phyloP scores from a whole-genome alignment of 805 yeast species.

The Torulaspora delbrueckii region DNA sequence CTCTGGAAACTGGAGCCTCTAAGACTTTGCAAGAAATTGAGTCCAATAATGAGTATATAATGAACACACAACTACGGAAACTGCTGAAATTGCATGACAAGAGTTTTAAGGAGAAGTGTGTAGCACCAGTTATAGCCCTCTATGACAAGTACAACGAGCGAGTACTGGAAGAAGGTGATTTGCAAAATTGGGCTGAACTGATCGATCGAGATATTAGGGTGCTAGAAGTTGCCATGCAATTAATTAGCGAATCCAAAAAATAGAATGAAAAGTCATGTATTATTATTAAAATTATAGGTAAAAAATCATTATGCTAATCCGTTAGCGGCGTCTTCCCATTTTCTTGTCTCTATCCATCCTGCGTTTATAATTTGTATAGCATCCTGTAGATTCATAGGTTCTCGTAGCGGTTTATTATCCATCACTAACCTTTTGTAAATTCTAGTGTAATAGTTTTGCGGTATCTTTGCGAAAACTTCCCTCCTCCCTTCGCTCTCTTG shows the following conservation, averaged over 20 bases:
- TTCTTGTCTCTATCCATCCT: conserved; percentile 79
- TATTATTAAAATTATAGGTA: not conserved
- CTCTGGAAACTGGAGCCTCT: conserved; percentile 16
- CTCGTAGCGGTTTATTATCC: conserved; percentile 60
- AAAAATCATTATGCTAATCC: conserved; percentile 24
- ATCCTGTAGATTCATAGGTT: conserved; percentile 70
- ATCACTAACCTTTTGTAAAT: conserved; percentile 68
- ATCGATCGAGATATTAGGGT: conserved; percentile 70
- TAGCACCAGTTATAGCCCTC: conserved; percentile 21
- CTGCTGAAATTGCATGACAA: conserved; percentile 29
- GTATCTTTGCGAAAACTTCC: conserved; percentile 32
- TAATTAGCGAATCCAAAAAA: conserved; percentile 33
- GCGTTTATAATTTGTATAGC: conserved; percentile 65
- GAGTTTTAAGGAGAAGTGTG: conserved; percentile 24
- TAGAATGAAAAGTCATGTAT: not conserved
- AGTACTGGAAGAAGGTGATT: conserved; percentile 31
- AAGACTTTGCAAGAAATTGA: conserved; percentile 27
- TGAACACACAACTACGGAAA: conserved; percentile 25
- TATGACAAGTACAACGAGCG: conserved; percentile 19
- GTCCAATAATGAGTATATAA: conserved; percentile 26
- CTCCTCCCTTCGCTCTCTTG: conserved; percentile 21
- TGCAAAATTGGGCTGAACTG: conserved; percentile 58
- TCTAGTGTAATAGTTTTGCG: conserved; percentile 49
- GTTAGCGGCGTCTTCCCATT: conserved; percentile 56
- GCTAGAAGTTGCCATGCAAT: conserved; percentile 51